These are phyloP conservation scores for Domatiomyces catenatus DNA, from an alignment of 2,329 filamentous ascomycete genomes.

Conservation along the genomic window DNA sequence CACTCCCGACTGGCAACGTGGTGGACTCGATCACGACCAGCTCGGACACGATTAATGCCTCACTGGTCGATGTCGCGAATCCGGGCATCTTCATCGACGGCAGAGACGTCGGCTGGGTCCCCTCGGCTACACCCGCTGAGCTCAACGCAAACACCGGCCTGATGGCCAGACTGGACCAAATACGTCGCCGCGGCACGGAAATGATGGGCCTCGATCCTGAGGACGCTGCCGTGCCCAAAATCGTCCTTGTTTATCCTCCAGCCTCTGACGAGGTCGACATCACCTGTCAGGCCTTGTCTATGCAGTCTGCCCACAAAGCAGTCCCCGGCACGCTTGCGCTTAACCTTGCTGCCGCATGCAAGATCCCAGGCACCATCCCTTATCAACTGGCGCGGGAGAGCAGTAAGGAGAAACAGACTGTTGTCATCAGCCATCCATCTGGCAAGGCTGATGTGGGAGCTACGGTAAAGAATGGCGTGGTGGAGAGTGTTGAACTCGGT, in stretches of 20 bases:
- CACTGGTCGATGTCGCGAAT: conserved; percentile 49
- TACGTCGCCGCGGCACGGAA: conserved; percentile 42
- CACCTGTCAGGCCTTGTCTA: conserved; percentile 37
- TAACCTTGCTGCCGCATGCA: conserved; percentile 34
- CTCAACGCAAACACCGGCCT: conserved; percentile 35
- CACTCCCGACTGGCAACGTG: conserved; percentile 44
- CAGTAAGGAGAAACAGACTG: conserved; percentile 3
- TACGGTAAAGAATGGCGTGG: conserved; percentile 4
- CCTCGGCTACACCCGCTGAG: conserved; percentile 38
- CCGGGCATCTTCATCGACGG: conserved; percentile 48
- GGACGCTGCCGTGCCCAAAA: conserved; percentile 33
- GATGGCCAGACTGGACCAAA: conserved; percentile 36
- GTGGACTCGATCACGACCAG: conserved; percentile 34
- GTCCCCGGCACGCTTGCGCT: conserved; percentile 42
- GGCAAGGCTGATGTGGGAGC: conserved; percentile 21
- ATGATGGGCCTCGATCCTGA: conserved; percentile 44
- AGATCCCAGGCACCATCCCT: conserved; percentile 29
- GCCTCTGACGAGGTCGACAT: conserved; percentile 29
- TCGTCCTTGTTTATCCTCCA: conserved; percentile 50
- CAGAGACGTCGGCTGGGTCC: conserved; percentile 35
- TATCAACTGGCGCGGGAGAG: conserved; percentile 17
- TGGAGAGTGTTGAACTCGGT: conserved; percentile 10
- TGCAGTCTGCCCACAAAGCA: conserved; percentile 42
- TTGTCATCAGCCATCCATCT: conserved; percentile 32
- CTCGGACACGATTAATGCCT: conserved; percentile 30